Conservation (phyloP, 2,329 filamentous ascomycete genomes). For the Aspergillus quadrilineatus region DNA sequence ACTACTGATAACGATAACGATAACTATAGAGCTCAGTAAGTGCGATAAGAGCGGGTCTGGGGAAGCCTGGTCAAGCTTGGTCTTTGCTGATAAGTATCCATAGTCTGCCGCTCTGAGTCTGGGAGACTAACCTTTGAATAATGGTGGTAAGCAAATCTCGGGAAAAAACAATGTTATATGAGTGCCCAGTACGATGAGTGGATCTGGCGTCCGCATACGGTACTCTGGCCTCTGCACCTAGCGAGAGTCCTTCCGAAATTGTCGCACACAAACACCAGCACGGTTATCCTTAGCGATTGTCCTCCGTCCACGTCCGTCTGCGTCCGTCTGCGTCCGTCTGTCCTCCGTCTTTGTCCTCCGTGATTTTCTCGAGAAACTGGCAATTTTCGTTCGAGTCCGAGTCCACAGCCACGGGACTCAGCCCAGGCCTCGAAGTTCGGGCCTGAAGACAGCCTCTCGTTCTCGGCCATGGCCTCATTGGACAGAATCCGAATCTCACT, state of each 20-base stretch:
- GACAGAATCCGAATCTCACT: conserved; percentile 16
- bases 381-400: neutral
- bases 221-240: neutral
- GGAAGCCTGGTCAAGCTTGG: too few relatives aligned
- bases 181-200: too few relatives aligned
- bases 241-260: neutral
- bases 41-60: neutral
- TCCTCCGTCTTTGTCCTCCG: neutral
- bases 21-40: too few relatives aligned
- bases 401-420: conserved; percentile 2
- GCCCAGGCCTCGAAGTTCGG: neutral
- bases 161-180: too few relatives aligned
- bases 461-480: conserved; percentile 6
- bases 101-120: too few relatives aligned
- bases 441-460: conserved; percentile 1
- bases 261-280: neutral
- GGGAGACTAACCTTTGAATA: too few relatives aligned
- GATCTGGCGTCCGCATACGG: neutral
- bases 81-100: too few relatives aligned
- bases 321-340: too few relatives aligned
- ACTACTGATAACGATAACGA: neutral
- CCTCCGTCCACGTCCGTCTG: too few relatives aligned
- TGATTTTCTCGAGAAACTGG: neutral
- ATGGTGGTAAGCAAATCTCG: too few relatives aligned
- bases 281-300: neutral